phyloP scores from a whole-genome alignment of 2,329 filamentous ascomycete species.

The Macroventuria anomochaeta region DNA sequence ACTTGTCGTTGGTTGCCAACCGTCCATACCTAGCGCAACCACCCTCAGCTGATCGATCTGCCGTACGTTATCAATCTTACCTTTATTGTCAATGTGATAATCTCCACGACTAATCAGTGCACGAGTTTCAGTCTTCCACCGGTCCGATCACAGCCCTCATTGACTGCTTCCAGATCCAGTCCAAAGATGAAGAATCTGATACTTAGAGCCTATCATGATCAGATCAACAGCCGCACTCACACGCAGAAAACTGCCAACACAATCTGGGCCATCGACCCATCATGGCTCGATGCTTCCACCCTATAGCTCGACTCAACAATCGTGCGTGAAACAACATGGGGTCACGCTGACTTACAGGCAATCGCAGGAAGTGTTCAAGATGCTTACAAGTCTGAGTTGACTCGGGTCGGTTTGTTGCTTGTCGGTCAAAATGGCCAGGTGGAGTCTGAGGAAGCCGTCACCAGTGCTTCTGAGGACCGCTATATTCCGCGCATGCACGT shows the following conservation, averaged over 20 bases:
- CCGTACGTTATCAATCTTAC: background rate
- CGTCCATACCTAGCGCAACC: background rate
- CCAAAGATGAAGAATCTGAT: background rate
- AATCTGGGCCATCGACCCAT: background rate
- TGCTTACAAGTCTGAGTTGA: background rate
- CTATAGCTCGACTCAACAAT: background rate
- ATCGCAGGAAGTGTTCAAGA: background rate
- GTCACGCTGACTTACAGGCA: background rate
- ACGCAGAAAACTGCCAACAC: background rate
- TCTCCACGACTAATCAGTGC: background rate
- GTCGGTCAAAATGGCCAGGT: background rate
- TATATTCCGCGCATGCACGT: background rate
- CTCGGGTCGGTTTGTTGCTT: background rate
- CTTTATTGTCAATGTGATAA: background rate
- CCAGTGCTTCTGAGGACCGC: background rate
- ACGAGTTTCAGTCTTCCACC: background rate
- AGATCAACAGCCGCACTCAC: no score
- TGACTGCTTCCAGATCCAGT: background rate
- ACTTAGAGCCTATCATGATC: background rate
- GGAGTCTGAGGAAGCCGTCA: background rate
- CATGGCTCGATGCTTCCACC: background rate
- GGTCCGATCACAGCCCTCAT: background rate
- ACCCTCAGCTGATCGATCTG: background rate
- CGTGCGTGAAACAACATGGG: background rate
- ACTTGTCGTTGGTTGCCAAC: background rate